Evolutionary conservation across 768 basidiomycete species (phyloP).

Genomic region (Chiua virens): DNA sequence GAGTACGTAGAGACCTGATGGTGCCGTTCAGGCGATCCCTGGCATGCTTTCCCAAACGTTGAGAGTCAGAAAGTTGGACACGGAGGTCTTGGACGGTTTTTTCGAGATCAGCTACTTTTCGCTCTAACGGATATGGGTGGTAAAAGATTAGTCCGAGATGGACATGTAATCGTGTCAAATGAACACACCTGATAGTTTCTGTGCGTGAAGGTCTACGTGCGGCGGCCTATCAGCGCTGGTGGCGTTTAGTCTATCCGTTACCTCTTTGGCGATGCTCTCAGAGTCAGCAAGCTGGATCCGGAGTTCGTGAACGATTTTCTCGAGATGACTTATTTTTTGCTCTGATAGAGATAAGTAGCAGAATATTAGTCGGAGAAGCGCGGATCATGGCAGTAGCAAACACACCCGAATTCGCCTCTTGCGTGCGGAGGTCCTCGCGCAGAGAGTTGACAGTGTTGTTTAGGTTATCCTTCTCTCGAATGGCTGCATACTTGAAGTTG

Average conservation of each 20-base stretch:
- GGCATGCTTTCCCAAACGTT: too few species aligned
- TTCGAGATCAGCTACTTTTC: background rate
- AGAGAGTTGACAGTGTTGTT: background rate
- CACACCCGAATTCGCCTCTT: background rate
- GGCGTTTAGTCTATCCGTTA: too few species aligned
- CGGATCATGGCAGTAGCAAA: background rate
- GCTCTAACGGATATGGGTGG: background rate
- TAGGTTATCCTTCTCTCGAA: background rate
- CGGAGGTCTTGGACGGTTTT: background rate
- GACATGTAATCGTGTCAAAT: background rate
- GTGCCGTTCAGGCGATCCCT: too few species aligned
- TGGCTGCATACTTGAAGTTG: background rate
- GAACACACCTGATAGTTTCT: background rate
- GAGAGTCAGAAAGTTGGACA: background rate
- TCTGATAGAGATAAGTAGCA: background rate
- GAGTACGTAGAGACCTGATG: too few species aligned
- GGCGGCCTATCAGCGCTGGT: too few species aligned
- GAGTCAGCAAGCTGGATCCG: background rate
- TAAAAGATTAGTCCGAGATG: background rate
- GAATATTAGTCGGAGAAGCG: background rate
- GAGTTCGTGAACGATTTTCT: background rate
- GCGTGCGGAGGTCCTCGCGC: background rate
- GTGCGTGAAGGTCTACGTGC: too few species aligned
- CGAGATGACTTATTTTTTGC: background rate
- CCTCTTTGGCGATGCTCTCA: background rate